Percentiles rank a stretch among this genome's conserved stretches.
Evolutionary conservation across 345 rosid species (phyloP).

Genomic region (Cardiospermum halicacabum): DNA sequence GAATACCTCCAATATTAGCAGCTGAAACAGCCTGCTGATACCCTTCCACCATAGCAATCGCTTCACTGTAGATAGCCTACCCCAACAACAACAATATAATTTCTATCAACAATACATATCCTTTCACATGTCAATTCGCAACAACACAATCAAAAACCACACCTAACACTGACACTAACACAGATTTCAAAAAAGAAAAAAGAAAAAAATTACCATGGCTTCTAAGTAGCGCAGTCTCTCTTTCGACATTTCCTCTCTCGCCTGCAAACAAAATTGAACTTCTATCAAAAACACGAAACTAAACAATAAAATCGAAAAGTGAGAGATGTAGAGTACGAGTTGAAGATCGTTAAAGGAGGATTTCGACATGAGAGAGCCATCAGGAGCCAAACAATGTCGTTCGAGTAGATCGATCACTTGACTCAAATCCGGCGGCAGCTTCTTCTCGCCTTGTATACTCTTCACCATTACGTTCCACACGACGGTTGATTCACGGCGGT

Average conservation of each 20-base stretch:
- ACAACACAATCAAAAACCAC: neutral
- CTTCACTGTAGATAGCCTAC: slow-evolving; percentile 84
- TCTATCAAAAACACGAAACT: neutral
- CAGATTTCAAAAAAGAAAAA: too few species aligned
- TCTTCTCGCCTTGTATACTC: slow-evolving; percentile 52
- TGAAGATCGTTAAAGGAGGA: slow-evolving; percentile 82
- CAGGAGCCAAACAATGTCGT: slow-evolving; percentile 94
- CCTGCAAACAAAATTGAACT: slow-evolving; percentile 37
- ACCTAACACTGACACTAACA: too few species aligned
- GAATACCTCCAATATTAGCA: slow-evolving; percentile 65
- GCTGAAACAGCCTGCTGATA: slow-evolving; percentile 80
- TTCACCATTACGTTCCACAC: slow-evolving; percentile 42
- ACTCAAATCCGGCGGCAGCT: slow-evolving; percentile 66
- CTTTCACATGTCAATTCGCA: neutral
- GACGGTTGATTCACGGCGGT: neutral
- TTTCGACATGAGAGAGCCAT: slow-evolving; percentile 93
- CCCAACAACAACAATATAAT: neutral
- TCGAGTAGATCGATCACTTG: slow-evolving; percentile 92
- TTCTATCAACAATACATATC: too few species aligned
- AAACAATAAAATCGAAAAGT: neutral
- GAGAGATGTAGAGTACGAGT: slow-evolving; percentile 43
- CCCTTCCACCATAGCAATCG: slow-evolving; percentile 88
- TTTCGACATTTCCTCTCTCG: slow-evolving; percentile 91
- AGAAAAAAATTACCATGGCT: slow-evolving; percentile 73
- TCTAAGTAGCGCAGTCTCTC: slow-evolving; percentile 89